These are phyloP conservation scores for Pseudogymnoascus destructans DNA, from an alignment of 2,329 filamentous ascomycete genomes.

Conservation along the genomic window DNA sequence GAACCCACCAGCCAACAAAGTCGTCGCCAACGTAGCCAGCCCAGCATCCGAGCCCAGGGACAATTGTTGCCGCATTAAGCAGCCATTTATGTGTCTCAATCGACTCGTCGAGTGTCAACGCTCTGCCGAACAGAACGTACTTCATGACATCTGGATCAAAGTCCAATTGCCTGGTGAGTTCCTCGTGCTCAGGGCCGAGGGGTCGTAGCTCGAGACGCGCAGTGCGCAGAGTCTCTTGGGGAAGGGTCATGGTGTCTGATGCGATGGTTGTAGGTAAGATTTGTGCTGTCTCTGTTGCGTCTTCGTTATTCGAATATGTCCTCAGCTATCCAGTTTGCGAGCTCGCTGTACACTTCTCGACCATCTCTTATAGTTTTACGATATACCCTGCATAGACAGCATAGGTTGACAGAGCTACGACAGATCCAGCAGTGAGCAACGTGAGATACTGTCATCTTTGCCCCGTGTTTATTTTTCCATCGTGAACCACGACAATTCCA, in stretches of 20 bases:
- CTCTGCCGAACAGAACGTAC: background rate
- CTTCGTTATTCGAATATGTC: background rate
- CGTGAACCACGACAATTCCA: background rate
- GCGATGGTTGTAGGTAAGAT: background rate
- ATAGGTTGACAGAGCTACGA: background rate
- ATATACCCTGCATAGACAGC: background rate
- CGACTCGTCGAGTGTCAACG: background rate
- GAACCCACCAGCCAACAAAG: constrained; percentile 25
- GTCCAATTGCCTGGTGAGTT: background rate
- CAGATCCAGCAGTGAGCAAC: background rate
- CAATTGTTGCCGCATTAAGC: background rate
- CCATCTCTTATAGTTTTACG: background rate
- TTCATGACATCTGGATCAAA: constrained; percentile 4
- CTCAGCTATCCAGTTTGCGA: background rate
- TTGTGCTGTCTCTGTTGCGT: background rate
- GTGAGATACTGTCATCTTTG: background rate
- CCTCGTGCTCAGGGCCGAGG: background rate
- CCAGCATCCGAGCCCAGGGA: background rate
- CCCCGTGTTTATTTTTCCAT: background rate
- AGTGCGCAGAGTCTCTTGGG: background rate
- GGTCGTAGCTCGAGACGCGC: constrained; percentile 1
- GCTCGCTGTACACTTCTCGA: background rate
- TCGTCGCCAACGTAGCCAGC: constrained; percentile 14
- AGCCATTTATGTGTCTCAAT: background rate
- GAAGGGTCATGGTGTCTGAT: background rate